phyloP scores from a whole-genome alignment of 108 stramenopile species.

The Nitzschia sp. region DNA sequence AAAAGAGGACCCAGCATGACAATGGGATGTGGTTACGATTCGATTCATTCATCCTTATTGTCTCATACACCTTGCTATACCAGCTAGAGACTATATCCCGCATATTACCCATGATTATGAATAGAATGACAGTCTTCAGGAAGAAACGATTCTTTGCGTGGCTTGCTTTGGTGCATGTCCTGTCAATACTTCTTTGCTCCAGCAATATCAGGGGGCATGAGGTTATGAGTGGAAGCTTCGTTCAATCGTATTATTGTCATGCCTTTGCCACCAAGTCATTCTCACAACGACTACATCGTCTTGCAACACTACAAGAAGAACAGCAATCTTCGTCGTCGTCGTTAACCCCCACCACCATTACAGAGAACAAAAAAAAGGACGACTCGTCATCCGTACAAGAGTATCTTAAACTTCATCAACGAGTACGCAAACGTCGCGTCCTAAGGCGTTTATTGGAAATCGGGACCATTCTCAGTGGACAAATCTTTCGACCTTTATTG shows the following conservation, averaged over 20 bases:
- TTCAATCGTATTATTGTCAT: not conserved
- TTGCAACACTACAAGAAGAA: conserved; percentile 1
- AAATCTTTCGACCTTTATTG: not conserved
- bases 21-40: not conserved
- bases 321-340: not conserved
- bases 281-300: not conserved
- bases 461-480: not conserved
- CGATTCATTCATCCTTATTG: not conserved
- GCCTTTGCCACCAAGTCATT: not conserved
- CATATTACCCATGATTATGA: not conserved
- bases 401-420: not conserved
- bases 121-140: not conserved
- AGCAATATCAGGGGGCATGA: not conserved
- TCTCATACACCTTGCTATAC: not conserved
- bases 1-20: not conserved
- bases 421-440: not conserved
- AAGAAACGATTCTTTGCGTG: not conserved
- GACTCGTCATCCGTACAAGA: not conserved
- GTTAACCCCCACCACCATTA: too few species aligned
- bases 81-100: not conserved
- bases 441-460: not conserved
- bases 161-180: not conserved
- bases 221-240: not conserved
- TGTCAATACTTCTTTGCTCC: not conserved
- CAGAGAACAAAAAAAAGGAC: not conserved